A percentile compares a stretch with the other conserved stretches of the same genome.
These are phyloP conservation scores for Chrysoporthe deuterocubensis DNA, from an alignment of 2,329 filamentous ascomycete genomes.

Conservation along the genomic window DNA sequence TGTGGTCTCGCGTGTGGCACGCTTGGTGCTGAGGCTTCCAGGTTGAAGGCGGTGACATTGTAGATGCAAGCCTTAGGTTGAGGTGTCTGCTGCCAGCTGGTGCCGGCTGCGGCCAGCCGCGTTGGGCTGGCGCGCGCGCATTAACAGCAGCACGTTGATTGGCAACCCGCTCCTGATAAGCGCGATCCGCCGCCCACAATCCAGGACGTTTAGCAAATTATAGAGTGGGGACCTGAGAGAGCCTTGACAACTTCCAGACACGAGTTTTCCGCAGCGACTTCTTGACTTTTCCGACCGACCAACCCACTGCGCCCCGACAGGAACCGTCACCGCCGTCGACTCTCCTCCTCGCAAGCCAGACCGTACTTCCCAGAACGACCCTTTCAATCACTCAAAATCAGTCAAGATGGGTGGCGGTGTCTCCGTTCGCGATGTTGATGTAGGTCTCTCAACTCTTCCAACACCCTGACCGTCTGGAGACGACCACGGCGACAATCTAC, in stretches of 20 bases:
- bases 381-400: slow-evolving; percentile 26
- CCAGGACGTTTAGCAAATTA: slow-evolving; percentile 4
- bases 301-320: slow-evolving; percentile 30
- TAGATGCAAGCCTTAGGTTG: not conserved
- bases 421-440: slow-evolving; percentile 84
- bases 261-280: not conserved
- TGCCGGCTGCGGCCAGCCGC: not conserved
- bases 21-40: not conserved
- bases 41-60: not conserved
- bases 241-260: not conserved
- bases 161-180: not conserved
- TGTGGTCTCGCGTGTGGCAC: too few relatives aligned
- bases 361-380: slow-evolving; percentile 33
- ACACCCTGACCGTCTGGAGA: slow-evolving; percentile 30
- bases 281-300: slow-evolving; percentile 25
- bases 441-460: slow-evolving; percentile 54
- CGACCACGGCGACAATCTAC: slow-evolving; percentile 7
- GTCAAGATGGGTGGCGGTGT: slow-evolving; percentile 77
- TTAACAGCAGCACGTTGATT: not conserved
- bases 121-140: not conserved
- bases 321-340: slow-evolving; percentile 46
- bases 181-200: slow-evolving; percentile 4
- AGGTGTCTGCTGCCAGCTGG: not conserved
- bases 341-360: slow-evolving; percentile 10
- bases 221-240: not conserved